Evolutionary conservation across 2,329 filamentous ascomycete genomes (phyloP).

Genomic region (Botrytis galanthina): DNA sequence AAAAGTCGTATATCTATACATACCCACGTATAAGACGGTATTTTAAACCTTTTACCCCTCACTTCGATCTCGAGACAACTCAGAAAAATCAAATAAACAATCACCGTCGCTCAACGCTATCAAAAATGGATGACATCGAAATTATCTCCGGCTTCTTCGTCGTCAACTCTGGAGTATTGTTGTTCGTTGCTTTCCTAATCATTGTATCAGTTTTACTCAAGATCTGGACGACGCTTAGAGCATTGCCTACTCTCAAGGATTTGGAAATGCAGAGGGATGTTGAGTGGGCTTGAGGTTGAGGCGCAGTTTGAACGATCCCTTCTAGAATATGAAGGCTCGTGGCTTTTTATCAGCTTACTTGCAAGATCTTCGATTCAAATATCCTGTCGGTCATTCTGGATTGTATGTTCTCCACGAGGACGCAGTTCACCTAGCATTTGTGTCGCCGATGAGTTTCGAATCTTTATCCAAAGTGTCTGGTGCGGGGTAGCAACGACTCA

Average conservation of each 20-base stretch:
- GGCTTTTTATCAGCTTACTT: not conserved
- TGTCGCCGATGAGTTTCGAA: too few relatives aligned
- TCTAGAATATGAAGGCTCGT: not conserved
- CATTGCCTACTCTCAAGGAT: conserved; percentile 3
- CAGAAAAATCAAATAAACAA: not conserved
- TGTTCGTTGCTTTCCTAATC: conserved; percentile 14
- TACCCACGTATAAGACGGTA: too few relatives aligned
- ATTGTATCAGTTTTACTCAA: conserved; percentile 7
- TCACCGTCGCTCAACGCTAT: not conserved
- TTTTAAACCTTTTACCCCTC: not conserved
- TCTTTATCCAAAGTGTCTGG: not conserved
- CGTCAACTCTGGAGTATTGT: conserved; percentile 7
- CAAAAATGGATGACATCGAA: conserved; percentile 18
- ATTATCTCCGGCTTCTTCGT: conserved; percentile 16
- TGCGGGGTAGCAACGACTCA: not conserved
- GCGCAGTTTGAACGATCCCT: not conserved
- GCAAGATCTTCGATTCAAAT: not conserved
- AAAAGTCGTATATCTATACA: not conserved
- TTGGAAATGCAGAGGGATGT: conserved; percentile 3
- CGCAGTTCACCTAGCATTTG: not conserved
- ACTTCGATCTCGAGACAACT: not conserved
- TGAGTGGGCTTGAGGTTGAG: conserved; percentile 9
- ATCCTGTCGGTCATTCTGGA: not conserved
- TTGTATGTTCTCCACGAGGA: not conserved
- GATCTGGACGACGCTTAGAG: conserved; percentile 15